phyloP scores from a whole-genome alignment of 192 early-diverging fungal genomes.

The Anaeromyces robustus region DNA sequence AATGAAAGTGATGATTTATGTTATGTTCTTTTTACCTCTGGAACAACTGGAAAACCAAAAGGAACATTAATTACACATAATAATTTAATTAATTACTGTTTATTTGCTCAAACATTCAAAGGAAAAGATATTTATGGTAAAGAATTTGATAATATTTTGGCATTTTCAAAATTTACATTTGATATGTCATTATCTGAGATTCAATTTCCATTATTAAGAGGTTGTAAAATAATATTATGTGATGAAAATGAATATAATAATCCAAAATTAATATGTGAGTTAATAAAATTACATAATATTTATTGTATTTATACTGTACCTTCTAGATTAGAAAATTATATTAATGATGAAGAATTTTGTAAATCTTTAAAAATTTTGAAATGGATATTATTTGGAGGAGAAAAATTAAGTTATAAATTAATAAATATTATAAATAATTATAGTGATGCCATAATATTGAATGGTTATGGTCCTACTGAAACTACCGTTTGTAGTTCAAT shows the following conservation, averaged over 20 bases:
- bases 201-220: no score
- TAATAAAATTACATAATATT: no score
- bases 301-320: no score
- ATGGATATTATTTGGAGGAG: neutral
- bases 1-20: neutral
- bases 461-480: neutral
- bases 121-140: neutral
- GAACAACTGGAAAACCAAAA: neutral
- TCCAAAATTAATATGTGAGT: no score
- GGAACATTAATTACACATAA: neutral
- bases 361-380: neutral
- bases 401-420: neutral
- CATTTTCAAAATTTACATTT: no score
- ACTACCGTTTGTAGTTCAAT: neutral
- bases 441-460: neutral
- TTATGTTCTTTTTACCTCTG: neutral
- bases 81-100: neutral
- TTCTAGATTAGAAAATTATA: no score
- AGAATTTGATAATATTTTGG: neutral
- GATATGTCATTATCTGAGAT: no score
- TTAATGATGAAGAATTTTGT: no score
- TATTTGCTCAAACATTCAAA: neutral
- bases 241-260: no score
- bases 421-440: neutral
- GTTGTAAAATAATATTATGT: no score